Percentiles rank a stretch among this genome's conserved stretches.
phyloP scores from a whole-genome alignment of 1,284 basidiomycete species.

The Ceratobasidium sp. region DNA sequence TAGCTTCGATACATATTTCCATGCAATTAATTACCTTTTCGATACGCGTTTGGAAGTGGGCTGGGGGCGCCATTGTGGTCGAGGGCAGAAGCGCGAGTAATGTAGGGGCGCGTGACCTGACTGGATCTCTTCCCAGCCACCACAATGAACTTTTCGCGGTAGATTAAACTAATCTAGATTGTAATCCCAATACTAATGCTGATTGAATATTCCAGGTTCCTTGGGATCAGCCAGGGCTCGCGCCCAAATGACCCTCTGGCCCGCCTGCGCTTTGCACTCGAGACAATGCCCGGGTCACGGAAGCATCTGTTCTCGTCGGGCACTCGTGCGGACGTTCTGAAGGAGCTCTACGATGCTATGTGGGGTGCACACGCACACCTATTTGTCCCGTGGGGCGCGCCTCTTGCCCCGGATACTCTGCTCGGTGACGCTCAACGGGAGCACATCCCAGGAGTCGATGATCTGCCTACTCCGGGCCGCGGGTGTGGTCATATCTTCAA shows the following conservation, averaged over 20 bases:
- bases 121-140: constrained; percentile 7
- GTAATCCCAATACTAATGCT: neutral
- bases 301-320: constrained; percentile 77
- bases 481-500: constrained; percentile 81
- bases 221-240: constrained; percentile 41
- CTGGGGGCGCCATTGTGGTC: constrained; percentile 77
- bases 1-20: constrained; percentile 45
- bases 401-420: constrained; percentile 67
- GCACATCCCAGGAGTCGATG: constrained; percentile 65
- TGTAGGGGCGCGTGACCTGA: constrained; percentile 42
- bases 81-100: constrained; percentile 30
- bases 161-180: neutral
- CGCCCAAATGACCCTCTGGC: constrained; percentile 64
- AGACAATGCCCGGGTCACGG: constrained; percentile 78
- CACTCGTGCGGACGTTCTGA: constrained; percentile 78
- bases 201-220: constrained; percentile 27
- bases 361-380: constrained; percentile 76
- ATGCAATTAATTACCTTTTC: constrained; percentile 67
- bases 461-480: constrained; percentile 68
- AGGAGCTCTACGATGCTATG: constrained; percentile 79
- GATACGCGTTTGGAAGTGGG: constrained; percentile 80
- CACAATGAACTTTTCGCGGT: constrained; percentile 41
- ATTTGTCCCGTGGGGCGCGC: constrained; percentile 68
- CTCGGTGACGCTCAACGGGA: constrained; percentile 74
- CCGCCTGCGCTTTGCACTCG: constrained; percentile 74